A percentile compares a stretch with the other conserved stretches of the same genome.
Conservation (phyloP, 169 alveolate genomes). For the Blepharisma undulans region DNA sequence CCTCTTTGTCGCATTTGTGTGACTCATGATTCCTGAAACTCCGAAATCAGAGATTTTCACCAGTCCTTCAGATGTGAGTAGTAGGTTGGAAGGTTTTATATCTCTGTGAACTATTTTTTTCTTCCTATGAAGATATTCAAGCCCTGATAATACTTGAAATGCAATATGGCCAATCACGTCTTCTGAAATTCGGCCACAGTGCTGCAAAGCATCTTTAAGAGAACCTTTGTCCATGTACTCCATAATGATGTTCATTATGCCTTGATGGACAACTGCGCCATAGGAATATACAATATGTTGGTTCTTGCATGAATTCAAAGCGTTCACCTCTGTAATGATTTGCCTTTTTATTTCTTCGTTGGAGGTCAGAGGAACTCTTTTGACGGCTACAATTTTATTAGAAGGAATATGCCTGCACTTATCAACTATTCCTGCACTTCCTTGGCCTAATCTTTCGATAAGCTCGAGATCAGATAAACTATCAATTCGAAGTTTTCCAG, state of each 20-base stretch:
- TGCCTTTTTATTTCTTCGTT: background rate
- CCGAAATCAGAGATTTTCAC: constrained; percentile 86
- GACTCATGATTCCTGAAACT: constrained; percentile 72
- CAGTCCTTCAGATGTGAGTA: constrained; percentile 77
- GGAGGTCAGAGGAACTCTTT: background rate
- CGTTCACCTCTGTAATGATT: constrained; percentile 18
- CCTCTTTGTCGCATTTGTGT: constrained; percentile 63
- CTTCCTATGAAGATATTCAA: constrained; percentile 75
- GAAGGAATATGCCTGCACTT: constrained; percentile 23
- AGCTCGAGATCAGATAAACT: background rate
- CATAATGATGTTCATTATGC: background rate
- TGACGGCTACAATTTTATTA: constrained; percentile 3
- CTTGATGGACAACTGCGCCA: constrained; percentile 12
- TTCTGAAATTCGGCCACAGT: background rate
- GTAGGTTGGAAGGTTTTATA: constrained; percentile 83
- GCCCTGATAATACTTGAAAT: constrained; percentile 60
- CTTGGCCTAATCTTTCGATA: background rate
- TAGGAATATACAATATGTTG: constrained; percentile 11
- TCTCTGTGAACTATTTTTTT: constrained; percentile 84
- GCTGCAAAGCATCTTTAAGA: background rate
- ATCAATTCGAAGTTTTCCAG: constrained; percentile 18
- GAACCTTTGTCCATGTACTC: constrained; percentile 38
- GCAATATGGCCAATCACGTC: constrained; percentile 38
- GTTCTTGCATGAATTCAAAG: constrained; percentile 24
- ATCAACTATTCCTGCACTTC: constrained; percentile 24